Evolutionary conservation across 2,329 filamentous ascomycete species (phyloP).

Genomic region (Colletotrichum chrysophilum): DNA sequence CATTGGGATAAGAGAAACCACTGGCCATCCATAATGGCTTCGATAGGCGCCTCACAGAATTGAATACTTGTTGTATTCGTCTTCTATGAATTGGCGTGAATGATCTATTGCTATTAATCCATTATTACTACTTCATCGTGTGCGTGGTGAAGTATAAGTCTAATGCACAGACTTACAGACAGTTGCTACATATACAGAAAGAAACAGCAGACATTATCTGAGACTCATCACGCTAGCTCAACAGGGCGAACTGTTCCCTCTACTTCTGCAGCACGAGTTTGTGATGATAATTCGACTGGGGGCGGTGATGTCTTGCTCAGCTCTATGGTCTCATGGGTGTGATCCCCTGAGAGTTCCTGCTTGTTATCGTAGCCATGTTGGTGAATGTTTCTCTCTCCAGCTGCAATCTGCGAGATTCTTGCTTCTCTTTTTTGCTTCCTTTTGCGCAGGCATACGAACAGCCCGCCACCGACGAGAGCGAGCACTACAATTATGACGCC

Average conservation of each 20-base stretch:
- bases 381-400: not conserved
- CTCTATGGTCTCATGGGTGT: not conserved
- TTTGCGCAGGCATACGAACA: not conserved
- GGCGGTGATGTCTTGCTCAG: not conserved
- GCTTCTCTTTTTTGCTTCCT: not conserved
- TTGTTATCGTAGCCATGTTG: not conserved
- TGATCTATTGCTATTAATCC: not conserved
- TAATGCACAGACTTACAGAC: not conserved
- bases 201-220: not conserved
- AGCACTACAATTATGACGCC: not conserved
- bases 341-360: not conserved
- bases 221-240: not conserved
- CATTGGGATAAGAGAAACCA: not conserved
- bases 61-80: not conserved
- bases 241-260: not conserved
- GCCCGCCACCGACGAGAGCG: not conserved
- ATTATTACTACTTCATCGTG: not conserved
- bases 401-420: not conserved
- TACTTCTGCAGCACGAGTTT: not conserved
- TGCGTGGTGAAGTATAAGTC: not conserved
- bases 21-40: not conserved
- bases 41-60: not conserved
- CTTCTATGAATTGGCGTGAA: not conserved
- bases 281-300: not conserved
- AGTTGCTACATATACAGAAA: no score